phyloP scores from a whole-genome alignment of 164 flowering plant genomes.

The Piper longum region DNA sequence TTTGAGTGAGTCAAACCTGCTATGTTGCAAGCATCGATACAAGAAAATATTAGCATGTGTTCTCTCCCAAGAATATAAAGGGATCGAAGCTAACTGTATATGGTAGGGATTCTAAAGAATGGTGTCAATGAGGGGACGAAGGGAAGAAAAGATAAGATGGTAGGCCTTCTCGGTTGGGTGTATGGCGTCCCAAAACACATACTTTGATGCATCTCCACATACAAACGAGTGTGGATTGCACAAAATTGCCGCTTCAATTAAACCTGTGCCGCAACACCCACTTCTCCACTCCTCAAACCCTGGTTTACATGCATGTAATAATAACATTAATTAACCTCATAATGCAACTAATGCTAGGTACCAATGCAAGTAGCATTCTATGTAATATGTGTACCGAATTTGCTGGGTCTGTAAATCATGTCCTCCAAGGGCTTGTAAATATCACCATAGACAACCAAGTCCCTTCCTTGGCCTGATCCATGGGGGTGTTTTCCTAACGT shows the following conservation, averaged over 20 bases:
- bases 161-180: slow-evolving; percentile 30
- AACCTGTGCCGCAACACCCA: slow-evolving; percentile 69
- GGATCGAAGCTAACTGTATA: no score
- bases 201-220: slow-evolving; percentile 40
- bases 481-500: slow-evolving; percentile 10
- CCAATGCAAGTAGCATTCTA: neutral
- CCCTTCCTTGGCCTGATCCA: slow-evolving; percentile 4
- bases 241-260: slow-evolving; percentile 24
- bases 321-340: neutral
- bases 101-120: no score
- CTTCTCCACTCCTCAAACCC: slow-evolving; percentile 31
- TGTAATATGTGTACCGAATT: slow-evolving; percentile 21
- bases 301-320: slow-evolving; percentile 2
- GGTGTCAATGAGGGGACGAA: no score
- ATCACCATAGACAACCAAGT: slow-evolving; percentile 18
- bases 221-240: slow-evolving; percentile 26
- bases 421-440: slow-evolving; percentile 17
- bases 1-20: no score
- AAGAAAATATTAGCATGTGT: no score
- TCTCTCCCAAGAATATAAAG: no score
- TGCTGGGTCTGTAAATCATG: slow-evolving; percentile 17
- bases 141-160: no score
- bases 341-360: neutral
- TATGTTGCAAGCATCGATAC: no score
- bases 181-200: slow-evolving; percentile 33